A percentile compares a stretch with the other conserved stretches of the same genome.
phyloP scores from a whole-genome alignment of 1,284 basidiomycete genomes.

The Papiliotrema laurentii region DNA sequence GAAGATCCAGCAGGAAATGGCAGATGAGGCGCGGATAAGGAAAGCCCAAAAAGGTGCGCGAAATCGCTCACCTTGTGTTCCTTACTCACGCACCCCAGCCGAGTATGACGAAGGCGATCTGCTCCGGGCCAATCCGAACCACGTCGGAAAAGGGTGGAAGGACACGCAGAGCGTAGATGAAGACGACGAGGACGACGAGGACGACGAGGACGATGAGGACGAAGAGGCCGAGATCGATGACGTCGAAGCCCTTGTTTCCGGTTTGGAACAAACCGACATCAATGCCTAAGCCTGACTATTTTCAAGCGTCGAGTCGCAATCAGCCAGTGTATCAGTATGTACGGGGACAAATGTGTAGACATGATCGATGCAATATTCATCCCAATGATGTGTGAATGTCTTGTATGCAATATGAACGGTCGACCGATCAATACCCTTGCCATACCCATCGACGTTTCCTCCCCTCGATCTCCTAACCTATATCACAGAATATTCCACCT shows the following conservation, averaged over 20 bases:
- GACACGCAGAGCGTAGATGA: conserved; percentile 16
- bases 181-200: conserved; percentile 27
- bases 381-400: not conserved
- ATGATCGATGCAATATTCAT: not conserved
- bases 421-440: not conserved
- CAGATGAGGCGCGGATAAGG: conserved; percentile 59
- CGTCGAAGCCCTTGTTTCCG: conserved; percentile 34
- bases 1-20: conserved; percentile 66
- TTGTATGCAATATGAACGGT: not conserved
- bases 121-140: conserved; percentile 59
- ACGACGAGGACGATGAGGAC: no score
- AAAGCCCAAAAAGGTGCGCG: conserved; percentile 7
- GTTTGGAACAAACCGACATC: conserved; percentile 19
- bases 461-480: not conserved
- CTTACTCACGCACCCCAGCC: conserved; percentile 13
- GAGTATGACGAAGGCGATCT: conserved; percentile 51
- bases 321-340: not conserved
- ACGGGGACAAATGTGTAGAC: not conserved
- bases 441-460: not conserved
- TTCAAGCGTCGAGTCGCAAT: not conserved
- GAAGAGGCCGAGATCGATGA: conserved; percentile 30
- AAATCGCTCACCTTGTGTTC: not conserved
- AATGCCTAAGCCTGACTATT: not conserved
- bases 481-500: no score
- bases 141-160: conserved; percentile 38